A percentile compares a stretch with the other conserved stretches of the same genome.
Evolutionary conservation across 2,329 filamentous ascomycete genomes (phyloP).

Genomic region (Scedosporium apiospermum): DNA sequence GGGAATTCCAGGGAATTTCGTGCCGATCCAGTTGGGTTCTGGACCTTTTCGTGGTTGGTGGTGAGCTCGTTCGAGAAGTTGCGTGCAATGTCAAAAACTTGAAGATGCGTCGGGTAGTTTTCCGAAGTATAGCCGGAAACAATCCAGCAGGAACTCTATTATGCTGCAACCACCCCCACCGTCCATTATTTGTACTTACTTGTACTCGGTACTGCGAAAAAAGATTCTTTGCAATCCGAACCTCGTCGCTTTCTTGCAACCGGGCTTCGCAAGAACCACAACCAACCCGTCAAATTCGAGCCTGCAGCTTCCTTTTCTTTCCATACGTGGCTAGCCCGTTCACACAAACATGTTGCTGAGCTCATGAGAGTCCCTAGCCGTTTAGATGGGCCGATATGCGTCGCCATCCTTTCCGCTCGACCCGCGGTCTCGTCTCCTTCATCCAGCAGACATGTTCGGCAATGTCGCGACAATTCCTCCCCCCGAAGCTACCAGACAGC

Average conservation of each 20-base stretch:
- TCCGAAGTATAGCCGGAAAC: constrained; percentile 1
- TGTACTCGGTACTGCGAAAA: neutral
- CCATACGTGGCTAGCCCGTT: constrained; percentile 6
- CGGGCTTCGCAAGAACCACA: neutral
- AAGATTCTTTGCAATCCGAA: neutral
- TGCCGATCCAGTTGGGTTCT: neutral
- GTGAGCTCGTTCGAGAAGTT: neutral
- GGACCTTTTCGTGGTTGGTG: neutral
- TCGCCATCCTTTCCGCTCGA: constrained; percentile 38
- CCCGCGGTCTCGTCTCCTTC: constrained; percentile 24
- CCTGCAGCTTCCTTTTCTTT: neutral
- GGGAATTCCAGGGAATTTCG: neutral
- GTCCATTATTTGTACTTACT: neutral
- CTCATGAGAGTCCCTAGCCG: constrained; percentile 52
- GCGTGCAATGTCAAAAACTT: neutral
- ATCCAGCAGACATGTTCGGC: constrained; percentile 2
- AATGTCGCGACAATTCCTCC: constrained; percentile 4
- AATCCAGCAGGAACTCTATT: neutral
- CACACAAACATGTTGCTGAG: constrained; percentile 36
- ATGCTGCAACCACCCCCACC: neutral
- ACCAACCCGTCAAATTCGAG: neutral
- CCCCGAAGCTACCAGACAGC: constrained; percentile 8
- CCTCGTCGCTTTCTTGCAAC: constrained; percentile 1
- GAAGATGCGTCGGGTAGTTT: neutral
- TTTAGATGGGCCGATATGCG: constrained; percentile 51